Evolutionary conservation across 75 land plant species (phyloP).

Genomic region (Picea sitchensis): DNA sequence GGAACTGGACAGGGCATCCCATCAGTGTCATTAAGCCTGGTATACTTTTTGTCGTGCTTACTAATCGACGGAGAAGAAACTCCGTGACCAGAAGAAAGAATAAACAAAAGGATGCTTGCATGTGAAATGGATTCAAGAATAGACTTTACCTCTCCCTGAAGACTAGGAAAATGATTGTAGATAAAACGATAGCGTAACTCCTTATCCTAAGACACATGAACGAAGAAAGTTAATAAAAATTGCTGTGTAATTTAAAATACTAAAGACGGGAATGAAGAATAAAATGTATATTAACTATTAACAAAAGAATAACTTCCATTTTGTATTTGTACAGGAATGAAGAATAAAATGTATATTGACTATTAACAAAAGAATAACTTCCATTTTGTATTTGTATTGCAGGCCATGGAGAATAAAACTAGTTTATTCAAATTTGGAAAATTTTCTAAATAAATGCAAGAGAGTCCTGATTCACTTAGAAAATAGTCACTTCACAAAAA

Average conservation of each 20-base stretch:
- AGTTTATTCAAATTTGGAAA: neutral
- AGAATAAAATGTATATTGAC: neutral
- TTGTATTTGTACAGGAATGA: neutral
- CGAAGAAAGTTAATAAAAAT: neutral
- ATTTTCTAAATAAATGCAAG: neutral
- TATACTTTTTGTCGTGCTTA: too few species aligned
- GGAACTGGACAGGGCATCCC: neutral
- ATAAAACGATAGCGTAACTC: constrained; percentile 86
- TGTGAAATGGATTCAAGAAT: neutral
- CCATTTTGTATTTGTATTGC: neutral
- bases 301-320: neutral
- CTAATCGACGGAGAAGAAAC: neutral
- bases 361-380: neutral
- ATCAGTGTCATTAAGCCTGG: too few species aligned
- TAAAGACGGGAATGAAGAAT: neutral
- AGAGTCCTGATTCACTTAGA: neutral
- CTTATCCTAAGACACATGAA: constrained; percentile 57
- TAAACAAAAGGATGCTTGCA: constrained; percentile 1
- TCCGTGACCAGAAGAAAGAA: neutral
- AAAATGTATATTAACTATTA: neutral
- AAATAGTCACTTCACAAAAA: too few species aligned
- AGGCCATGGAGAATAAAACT: neutral
- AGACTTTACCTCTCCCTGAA: constrained; percentile 62
- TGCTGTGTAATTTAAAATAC: neutral
- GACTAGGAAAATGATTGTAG: constrained; percentile 78